phyloP scores from a whole-genome alignment of 1,284 basidiomycete species.

The Ceratobasidium theobromae region DNA sequence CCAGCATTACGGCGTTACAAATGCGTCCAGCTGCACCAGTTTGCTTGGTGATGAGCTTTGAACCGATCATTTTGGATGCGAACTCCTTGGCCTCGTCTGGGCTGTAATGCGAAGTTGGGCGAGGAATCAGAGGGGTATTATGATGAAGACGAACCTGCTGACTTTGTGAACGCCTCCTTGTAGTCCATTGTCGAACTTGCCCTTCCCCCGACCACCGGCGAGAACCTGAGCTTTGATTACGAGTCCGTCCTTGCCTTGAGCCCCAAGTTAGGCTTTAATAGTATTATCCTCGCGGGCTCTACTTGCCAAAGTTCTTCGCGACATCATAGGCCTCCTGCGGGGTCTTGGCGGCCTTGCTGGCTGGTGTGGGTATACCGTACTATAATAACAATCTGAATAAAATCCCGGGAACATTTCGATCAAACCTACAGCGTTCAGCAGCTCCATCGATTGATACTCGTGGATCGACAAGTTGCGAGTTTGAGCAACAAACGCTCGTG shows the following conservation, averaged over 20 bases:
- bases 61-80: constrained; percentile 92
- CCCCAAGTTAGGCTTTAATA: constrained; percentile 40
- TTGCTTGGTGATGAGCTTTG: constrained; percentile 98
- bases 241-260: constrained; percentile 63
- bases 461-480: constrained; percentile 96
- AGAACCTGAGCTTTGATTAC: constrained; percentile 99
- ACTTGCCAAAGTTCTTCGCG: constrained; percentile 81
- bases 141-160: constrained; percentile 65
- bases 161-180: constrained; percentile 98
- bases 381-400: constrained; percentile 43
- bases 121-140: background rate
- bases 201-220: constrained; percentile 98
- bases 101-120: constrained; percentile 52
- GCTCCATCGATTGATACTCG: constrained; percentile 95
- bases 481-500: constrained; percentile 64
- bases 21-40: constrained; percentile 90
- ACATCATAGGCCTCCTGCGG: constrained; percentile 89
- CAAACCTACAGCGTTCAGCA: constrained; percentile 82
- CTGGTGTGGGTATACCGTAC: constrained; percentile 98
- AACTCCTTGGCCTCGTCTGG: constrained; percentile 86
- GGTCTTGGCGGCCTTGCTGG: constrained; percentile 83
- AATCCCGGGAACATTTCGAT: background rate
- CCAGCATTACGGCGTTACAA: constrained; percentile 99
- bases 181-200: constrained; percentile 94
- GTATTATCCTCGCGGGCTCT: background rate